Conservation (phyloP, 257 asterid genomes). For the Knoxia roxburghii region DNA sequence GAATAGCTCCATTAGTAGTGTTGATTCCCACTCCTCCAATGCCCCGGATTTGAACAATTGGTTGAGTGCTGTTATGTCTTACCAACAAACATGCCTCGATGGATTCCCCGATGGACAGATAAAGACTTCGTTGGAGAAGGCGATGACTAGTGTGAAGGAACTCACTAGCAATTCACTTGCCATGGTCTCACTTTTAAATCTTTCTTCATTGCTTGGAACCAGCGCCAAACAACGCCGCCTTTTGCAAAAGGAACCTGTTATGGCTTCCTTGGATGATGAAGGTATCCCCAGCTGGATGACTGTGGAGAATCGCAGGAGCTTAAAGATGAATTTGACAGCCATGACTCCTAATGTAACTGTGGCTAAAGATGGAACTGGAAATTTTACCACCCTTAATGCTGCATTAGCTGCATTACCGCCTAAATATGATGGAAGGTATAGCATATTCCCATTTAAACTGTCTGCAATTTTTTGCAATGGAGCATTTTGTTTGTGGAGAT, state of each 20-base stretch:
- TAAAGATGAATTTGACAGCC: slow-evolving; percentile 35
- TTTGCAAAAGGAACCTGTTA: slow-evolving; percentile 6
- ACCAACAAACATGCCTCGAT: slow-evolving; percentile 74
- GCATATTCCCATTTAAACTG: neutral
- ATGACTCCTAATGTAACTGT: slow-evolving; percentile 54
- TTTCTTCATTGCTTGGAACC: slow-evolving; percentile 22
- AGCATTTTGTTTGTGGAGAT: neutral
- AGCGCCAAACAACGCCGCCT: slow-evolving; percentile 33
- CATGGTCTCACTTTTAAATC: slow-evolving; percentile 33
- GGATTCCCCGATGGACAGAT: slow-evolving; percentile 66
- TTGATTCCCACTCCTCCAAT: slow-evolving; percentile 23
- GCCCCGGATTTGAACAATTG: slow-evolving; percentile 56
- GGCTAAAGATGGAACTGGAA: slow-evolving; percentile 71
- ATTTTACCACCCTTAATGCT: slow-evolving; percentile 45
- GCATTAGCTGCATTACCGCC: slow-evolving; percentile 69
- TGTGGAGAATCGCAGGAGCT: slow-evolving; percentile 36
- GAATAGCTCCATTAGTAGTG: slow-evolving; percentile 35
- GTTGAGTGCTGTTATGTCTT: slow-evolving; percentile 80
- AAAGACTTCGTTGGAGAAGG: slow-evolving; percentile 31
- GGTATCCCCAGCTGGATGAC: slow-evolving; percentile 53
- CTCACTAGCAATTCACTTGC: slow-evolving; percentile 76
- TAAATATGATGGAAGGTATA: slow-evolving; percentile 53
- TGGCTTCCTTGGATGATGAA: slow-evolving; percentile 7
- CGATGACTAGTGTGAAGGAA: slow-evolving; percentile 35
- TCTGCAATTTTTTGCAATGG: neutral